These are phyloP conservation scores for Lodderomyces orthopsilosis DNA, from an alignment of 1,139 yeast species.

Conservation along the genomic window DNA sequence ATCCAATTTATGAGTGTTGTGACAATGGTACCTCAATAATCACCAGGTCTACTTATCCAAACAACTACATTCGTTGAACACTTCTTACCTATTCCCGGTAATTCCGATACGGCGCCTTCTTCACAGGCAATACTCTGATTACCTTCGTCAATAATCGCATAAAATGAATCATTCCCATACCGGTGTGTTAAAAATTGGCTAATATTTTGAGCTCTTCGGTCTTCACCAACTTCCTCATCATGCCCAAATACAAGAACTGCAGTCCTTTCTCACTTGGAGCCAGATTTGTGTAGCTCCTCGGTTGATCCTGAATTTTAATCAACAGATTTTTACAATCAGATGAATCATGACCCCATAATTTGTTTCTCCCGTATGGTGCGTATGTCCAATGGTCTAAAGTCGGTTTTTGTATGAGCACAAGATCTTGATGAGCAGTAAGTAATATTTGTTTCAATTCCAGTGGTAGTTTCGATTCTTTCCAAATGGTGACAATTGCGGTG, in stretches of 20 bases:
- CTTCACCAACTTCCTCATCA: constrained; percentile 43
- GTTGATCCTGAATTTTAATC: constrained; percentile 41
- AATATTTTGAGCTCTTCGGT: constrained; percentile 27
- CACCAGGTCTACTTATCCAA: constrained; percentile 40
- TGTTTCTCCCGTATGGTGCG: constrained; percentile 47
- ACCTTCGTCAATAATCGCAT: constrained; percentile 44
- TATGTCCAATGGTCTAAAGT: constrained; percentile 36
- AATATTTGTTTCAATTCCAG: constrained; percentile 29
- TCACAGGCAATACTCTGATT: constrained; percentile 30
- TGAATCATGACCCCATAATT: constrained; percentile 45
- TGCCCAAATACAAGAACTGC: constrained; percentile 43
- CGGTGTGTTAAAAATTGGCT: constrained; percentile 23
- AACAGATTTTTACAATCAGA: constrained; percentile 46
- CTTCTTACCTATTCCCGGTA: constrained; percentile 50
- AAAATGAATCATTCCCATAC: constrained; percentile 36
- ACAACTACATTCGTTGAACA: constrained; percentile 34
- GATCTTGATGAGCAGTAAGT: constrained; percentile 45
- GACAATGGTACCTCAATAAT: constrained; percentile 41
- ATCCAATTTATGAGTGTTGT: constrained; percentile 42
- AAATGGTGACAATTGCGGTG: constrained; percentile 28
- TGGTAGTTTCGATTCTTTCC: constrained; percentile 23
- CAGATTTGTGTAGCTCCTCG: constrained; percentile 34
- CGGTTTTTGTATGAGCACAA: constrained; percentile 38
- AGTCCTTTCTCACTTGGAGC: constrained; percentile 35
- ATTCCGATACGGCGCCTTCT: constrained; percentile 45